Base-by-base conservation (phyloP, 2,329 filamentous ascomycete species). In the Diaporthe nobilis region DNA sequence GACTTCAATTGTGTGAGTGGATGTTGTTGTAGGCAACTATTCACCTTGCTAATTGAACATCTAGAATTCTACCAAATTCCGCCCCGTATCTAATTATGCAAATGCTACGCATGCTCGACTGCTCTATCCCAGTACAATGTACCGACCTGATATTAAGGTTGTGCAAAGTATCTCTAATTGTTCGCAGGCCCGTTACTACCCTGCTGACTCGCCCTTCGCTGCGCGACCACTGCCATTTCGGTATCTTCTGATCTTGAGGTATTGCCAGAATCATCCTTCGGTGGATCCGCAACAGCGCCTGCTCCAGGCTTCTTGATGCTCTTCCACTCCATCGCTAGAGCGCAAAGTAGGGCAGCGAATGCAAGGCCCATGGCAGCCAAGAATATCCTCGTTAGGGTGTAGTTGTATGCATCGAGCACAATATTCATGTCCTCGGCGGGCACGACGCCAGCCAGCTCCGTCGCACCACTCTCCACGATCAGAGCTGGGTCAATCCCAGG, bases 341-440 rank as follows among this genome's bases (percentile, higher is more conserved):
- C 87, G 10, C 89, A 91, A 13, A 92, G n/a, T 9, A 94, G 85
- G 15, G 89, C 89, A 2, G 89, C 80, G 8, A 87, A 83, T 0
- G 88, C 86, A 77, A 93, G 83, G 0, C 89, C 92, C 71, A 92
- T 85, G 5, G 87, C 87, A 1, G 92, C 89, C 75, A 93, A 88
- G 81, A 93, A 95, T 4, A 92, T 91, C 75, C 89, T 85, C 0
- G 88, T 90, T 51, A 93, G 85, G 0, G 92, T 90, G 58, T 86
- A 83, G 81, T 94, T 94, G 84, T 95, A 95, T 0, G 92, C 92
- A 0, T 85, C 77, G 1, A 92, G 85, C 12, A 95, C 92, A 0
- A 85, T 83, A 2, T 82, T 80, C 6, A 92, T 81, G 75, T 87
- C 89, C 76, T 90, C 79, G 0, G 83, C 78, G 0, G 88, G 85